Base-by-base conservation (phyloP, 2,329 filamentous ascomycete species). In the Apiospora kogelbergensis region DNA sequence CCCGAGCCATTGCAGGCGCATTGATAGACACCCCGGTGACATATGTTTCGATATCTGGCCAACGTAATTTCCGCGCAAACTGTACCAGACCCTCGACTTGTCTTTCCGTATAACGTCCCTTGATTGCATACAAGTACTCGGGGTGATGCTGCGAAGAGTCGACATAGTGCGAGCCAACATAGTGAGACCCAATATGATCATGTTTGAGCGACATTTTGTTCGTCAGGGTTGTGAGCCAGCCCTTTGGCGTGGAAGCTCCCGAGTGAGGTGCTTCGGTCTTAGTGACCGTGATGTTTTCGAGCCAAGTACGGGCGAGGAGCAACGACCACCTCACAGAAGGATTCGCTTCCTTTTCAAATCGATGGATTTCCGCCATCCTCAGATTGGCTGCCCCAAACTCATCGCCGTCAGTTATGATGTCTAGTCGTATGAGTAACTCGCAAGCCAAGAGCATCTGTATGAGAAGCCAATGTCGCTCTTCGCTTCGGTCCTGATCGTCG, bases 381-480 rank as follows among this genome's bases (percentile, higher is more conserved):
- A 89, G 83, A 63, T 80, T 81, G 66, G 84, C 83, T 5, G 84
- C 77, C 6, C 86, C 86, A 64, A 84, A 81, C 74, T 90, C 87
- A 69, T 89, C 85, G 33, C 88, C 86, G 69, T 88, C 85, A 1
- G 88, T 89, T 69, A 91, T 86, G 41, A 86, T 86, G 73, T 92
- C 89, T 7, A 92, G 80, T 20, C 90, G 84, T 44, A 91, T 81
- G 30, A 91, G 82, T n/a, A 92, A 83, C 77, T 92, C 90, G 48
- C 88, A 90, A 10, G 89, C 84, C 26, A 92, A 80, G 22, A 92
- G 78, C 67, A 92, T 88, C 76, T 92, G 90, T 69, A 91, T 81
- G 13, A 92, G 79, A 6, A 92, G 81, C 89, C 90, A 91, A 74
- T 90, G 91, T 70, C 88, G 86, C 77, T 91, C 88, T 69, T 89